phyloP scores from a whole-genome alignment of 257 asterid species.

The Paraleonurus japonicus region DNA sequence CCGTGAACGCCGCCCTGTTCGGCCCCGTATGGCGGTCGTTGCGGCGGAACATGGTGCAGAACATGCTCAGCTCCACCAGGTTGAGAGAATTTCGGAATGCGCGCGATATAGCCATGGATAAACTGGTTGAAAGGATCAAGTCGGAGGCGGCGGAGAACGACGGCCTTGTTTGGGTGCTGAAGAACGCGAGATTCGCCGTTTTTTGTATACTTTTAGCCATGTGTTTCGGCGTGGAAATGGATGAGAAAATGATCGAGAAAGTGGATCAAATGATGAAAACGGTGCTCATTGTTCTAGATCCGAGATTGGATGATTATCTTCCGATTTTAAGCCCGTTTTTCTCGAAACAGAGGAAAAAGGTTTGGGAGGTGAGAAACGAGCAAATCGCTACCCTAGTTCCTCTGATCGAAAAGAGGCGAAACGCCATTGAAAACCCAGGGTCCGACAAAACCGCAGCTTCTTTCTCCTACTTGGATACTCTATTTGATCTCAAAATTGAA shows the following conservation, averaged over 20 bases:
- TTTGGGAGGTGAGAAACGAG: slow-evolving; percentile 51
- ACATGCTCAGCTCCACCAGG: slow-evolving; percentile 61
- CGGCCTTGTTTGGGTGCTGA: slow-evolving; percentile 72
- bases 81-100: slow-evolving; percentile 50
- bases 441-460: slow-evolving; percentile 56
- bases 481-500: slow-evolving; percentile 65
- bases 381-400: slow-evolving; percentile 74
- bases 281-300: slow-evolving; percentile 65
- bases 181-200: slow-evolving; percentile 64
- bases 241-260: slow-evolving; percentile 49
- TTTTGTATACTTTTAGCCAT: slow-evolving; percentile 63
- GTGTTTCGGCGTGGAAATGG: slow-evolving; percentile 93
- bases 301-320: slow-evolving; percentile 80
- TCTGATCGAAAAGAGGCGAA: slow-evolving; percentile 57
- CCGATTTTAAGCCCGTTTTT: slow-evolving; percentile 71
- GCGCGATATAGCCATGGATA: slow-evolving; percentile 71
- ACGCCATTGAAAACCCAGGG: slow-evolving; percentile 48
- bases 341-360: slow-evolving; percentile 66
- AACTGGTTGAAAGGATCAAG: slow-evolving; percentile 43
- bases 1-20: slow-evolving; percentile 74
- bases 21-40: slow-evolving; percentile 91
- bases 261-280: slow-evolving; percentile 70
- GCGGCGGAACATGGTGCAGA: slow-evolving; percentile 90
- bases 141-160: slow-evolving; percentile 57
- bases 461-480: slow-evolving; percentile 73